Percentiles rank a stretch among this genome's conserved stretches.
These are phyloP conservation scores for Scutellaria galericulata DNA, from an alignment of 257 asterid species.

Conservation along the genomic window DNA sequence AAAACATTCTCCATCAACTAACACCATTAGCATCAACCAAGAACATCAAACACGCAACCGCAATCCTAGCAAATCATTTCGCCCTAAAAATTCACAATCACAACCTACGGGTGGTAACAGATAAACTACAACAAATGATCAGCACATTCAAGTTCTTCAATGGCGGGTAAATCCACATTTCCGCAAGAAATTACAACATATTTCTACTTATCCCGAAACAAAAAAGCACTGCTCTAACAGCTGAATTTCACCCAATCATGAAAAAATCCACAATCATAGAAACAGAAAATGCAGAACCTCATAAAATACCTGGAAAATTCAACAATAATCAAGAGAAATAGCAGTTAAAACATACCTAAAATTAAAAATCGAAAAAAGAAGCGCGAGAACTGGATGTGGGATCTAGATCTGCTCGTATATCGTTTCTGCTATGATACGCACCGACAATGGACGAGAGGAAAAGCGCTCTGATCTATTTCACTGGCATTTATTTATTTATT, in stretches of 20 bases:
- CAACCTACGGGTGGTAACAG: not conserved
- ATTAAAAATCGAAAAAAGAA: slow-evolving; percentile 21
- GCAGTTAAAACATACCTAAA: slow-evolving; percentile 35
- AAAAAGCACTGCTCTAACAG: slow-evolving; percentile 18
- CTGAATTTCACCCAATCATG: slow-evolving; percentile 26
- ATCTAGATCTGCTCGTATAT: slow-evolving; percentile 60
- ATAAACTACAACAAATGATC: slow-evolving; percentile 27
- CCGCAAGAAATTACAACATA: slow-evolving; percentile 16
- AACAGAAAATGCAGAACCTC: slow-evolving; percentile 23
- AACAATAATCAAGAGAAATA: not conserved
- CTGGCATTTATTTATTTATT: slow-evolving; percentile 33
- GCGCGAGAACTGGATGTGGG: slow-evolving; percentile 40
- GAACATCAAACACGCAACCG: slow-evolving; percentile 6
- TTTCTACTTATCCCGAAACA: slow-evolving; percentile 4
- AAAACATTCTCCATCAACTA: slow-evolving; percentile 22
- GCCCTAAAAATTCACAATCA: slow-evolving; percentile 4
- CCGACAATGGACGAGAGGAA: slow-evolving; percentile 23
- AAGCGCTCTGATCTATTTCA: slow-evolving; percentile 31
- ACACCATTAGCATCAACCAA: slow-evolving; percentile 11
- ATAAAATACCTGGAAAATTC: not conserved
- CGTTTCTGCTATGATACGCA: slow-evolving; percentile 19
- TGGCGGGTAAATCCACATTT: slow-evolving; percentile 33
- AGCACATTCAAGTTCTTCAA: slow-evolving; percentile 29
- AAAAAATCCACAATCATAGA: not conserved
- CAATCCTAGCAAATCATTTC: slow-evolving; percentile 11